Evolutionary conservation across 257 asterid genomes (phyloP).

Genomic region (Ilex asprella): DNA sequence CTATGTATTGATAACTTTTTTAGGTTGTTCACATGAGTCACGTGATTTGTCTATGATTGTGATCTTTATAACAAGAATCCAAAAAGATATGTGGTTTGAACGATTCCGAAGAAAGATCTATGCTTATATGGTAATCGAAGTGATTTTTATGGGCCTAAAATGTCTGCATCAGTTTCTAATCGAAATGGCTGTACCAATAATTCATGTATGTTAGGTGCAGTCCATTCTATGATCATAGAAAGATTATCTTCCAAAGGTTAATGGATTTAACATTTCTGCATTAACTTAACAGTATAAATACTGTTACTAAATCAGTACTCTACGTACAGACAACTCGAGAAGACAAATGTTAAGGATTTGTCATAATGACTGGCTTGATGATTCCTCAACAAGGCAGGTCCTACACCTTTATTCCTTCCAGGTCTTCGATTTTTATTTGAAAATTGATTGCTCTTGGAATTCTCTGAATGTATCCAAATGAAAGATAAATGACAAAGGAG

Average conservation of each 20-base stretch:
- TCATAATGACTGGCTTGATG: slow-evolving; percentile 35
- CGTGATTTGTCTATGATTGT: too few species aligned
- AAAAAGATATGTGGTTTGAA: slow-evolving; percentile 7
- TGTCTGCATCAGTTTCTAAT: too few species aligned
- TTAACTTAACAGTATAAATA: slow-evolving; percentile 8
- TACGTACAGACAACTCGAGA: slow-evolving; percentile 30
- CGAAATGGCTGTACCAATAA: too few species aligned
- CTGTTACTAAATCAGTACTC: slow-evolving; percentile 3
- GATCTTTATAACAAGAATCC: too few species aligned
- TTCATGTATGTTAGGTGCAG: too few species aligned
- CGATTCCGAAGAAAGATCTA: too few species aligned
- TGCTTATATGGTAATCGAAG: background rate
- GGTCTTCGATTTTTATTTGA: slow-evolving; percentile 16
- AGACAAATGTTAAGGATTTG: slow-evolving; percentile 55
- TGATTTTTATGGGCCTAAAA: background rate
- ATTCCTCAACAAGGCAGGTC: slow-evolving; percentile 21
- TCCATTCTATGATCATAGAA: too few species aligned
- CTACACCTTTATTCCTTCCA: slow-evolving; percentile 15
- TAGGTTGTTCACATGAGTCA: too few species aligned
- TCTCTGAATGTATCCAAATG: slow-evolving; percentile 28
- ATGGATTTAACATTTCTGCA: background rate
- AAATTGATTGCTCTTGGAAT: slow-evolving; percentile 26
- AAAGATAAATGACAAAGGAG: slow-evolving; percentile 13
- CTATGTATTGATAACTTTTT: too few species aligned
- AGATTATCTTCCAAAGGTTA: background rate